Percentiles rank a stretch among this genome's conserved stretches.
These are phyloP conservation scores for Oleoguttula mirabilis DNA, from an alignment of 495 filamentous ascomycete genomes.

Conservation along the genomic window DNA sequence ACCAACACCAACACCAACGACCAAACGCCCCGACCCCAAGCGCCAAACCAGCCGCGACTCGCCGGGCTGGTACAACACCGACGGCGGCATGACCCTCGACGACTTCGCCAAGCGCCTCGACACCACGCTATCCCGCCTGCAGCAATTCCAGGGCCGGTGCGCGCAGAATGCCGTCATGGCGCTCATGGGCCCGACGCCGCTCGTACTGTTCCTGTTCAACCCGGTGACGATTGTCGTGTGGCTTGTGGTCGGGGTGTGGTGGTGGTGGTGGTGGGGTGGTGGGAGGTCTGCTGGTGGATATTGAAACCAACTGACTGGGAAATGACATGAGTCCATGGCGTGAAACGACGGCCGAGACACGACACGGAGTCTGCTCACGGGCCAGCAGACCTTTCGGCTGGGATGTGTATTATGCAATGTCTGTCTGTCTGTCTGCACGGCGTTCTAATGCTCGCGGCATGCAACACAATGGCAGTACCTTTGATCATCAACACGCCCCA, in stretches of 20 bases:
- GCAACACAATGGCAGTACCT: no score
- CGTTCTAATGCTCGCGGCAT: no score
- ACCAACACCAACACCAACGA: no score
- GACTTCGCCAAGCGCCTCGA: slow-evolving; percentile 9
- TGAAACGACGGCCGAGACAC: no score
- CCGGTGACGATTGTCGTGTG: slow-evolving; percentile 11
- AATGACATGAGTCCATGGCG: no score
- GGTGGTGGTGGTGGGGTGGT: slow-evolving; percentile 3
- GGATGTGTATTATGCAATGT: no score
- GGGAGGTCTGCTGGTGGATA: no score
- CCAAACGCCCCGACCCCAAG: neutral
- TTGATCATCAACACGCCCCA: no score
- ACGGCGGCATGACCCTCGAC: slow-evolving; percentile 10
- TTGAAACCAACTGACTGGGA: no score
- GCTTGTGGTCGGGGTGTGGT: slow-evolving; percentile 4
- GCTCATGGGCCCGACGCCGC: slow-evolving; percentile 16
- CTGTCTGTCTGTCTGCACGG: no score
- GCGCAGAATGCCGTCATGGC: slow-evolving; percentile 20
- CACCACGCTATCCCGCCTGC: slow-evolving; percentile 1
- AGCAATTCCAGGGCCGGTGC: slow-evolving; percentile 8
- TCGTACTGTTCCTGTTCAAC: slow-evolving; percentile 18
- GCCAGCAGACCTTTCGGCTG: no score
- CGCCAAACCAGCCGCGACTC: neutral
- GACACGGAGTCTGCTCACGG: no score
- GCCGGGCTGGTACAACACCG: slow-evolving; percentile 14